phyloP scores from a whole-genome alignment of 2,329 filamentous ascomycete species.

The Diplodia sapinea region DNA sequence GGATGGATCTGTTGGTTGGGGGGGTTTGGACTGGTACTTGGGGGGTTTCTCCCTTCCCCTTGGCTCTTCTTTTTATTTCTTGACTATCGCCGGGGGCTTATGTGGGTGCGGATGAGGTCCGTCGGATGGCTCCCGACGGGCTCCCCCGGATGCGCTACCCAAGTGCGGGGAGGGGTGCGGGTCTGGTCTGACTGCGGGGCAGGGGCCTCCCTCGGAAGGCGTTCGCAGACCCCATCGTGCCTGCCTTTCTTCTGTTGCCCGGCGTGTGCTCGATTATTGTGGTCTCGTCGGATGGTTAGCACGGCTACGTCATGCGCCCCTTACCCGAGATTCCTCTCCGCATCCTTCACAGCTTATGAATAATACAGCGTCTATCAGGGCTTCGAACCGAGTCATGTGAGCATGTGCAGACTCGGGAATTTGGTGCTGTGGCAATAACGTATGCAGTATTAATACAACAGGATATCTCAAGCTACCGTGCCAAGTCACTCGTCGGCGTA shows the following conservation, averaged over 20 bases:
- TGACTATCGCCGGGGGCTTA: background rate
- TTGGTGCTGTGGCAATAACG: background rate
- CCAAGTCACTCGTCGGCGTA: constrained; percentile 17
- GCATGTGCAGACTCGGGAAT: no score
- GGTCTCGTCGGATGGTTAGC: background rate
- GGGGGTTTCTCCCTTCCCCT: background rate
- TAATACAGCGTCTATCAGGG: no score
- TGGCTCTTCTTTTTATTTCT: background rate
- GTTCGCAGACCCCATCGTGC: background rate
- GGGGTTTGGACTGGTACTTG: background rate
- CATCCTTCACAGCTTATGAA: background rate
- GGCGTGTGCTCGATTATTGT: background rate
- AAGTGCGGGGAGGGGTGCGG: constrained; percentile 17
- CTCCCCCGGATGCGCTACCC: background rate
- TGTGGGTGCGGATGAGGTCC: constrained; percentile 11
- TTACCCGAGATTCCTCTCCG: constrained; percentile 4
- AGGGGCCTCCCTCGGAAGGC: background rate
- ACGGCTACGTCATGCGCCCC: constrained; percentile 7
- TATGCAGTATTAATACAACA: background rate
- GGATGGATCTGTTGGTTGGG: background rate
- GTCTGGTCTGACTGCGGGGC: background rate
- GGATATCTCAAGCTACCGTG: background rate
- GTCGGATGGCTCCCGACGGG: constrained; percentile 23
- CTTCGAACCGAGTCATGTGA: no score
- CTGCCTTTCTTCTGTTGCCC: background rate